Conservation (phyloP, 768 basidiomycete genomes). For the Nidularia pulvinata region DNA sequence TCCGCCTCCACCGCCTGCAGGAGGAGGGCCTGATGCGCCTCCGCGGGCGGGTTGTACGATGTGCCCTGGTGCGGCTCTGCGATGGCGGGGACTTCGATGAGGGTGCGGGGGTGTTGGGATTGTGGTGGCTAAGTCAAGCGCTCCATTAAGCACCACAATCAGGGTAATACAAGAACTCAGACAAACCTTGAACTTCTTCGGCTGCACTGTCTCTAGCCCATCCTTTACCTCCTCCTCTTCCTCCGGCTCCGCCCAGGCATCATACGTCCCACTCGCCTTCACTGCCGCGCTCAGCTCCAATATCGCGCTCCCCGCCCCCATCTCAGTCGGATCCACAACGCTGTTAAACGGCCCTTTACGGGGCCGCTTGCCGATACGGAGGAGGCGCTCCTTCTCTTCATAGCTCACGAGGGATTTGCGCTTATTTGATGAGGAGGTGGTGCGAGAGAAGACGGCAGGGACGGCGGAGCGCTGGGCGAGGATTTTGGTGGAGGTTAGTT, state of each 20-base stretch:
- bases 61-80: constrained; percentile 76
- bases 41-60: constrained; percentile 86
- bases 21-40: constrained; percentile 73
- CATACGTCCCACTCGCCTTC: constrained; percentile 64
- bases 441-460: constrained; percentile 71
- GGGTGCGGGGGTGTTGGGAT: constrained; percentile 39
- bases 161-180: neutral
- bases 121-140: constrained; percentile 48
- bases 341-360: constrained; percentile 75
- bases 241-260: constrained; percentile 51
- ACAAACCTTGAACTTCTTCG: constrained; percentile 52
- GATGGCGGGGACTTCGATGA: constrained; percentile 67
- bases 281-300: constrained; percentile 70
- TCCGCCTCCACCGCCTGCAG: constrained; percentile 68
- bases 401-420: constrained; percentile 46
- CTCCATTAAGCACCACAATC: too few species aligned
- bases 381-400: constrained; percentile 74
- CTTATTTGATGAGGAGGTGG: constrained; percentile 27
- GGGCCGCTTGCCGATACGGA: constrained; percentile 74
- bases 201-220: constrained; percentile 35
- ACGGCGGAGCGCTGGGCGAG: constrained; percentile 86
- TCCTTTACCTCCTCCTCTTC: constrained; percentile 25
- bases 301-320: constrained; percentile 62
- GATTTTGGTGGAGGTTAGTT: constrained; percentile 75
- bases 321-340: constrained; percentile 65